These are phyloP conservation scores for Triadica sebifera DNA, from an alignment of 345 rosid genomes.

Conservation along the genomic window DNA sequence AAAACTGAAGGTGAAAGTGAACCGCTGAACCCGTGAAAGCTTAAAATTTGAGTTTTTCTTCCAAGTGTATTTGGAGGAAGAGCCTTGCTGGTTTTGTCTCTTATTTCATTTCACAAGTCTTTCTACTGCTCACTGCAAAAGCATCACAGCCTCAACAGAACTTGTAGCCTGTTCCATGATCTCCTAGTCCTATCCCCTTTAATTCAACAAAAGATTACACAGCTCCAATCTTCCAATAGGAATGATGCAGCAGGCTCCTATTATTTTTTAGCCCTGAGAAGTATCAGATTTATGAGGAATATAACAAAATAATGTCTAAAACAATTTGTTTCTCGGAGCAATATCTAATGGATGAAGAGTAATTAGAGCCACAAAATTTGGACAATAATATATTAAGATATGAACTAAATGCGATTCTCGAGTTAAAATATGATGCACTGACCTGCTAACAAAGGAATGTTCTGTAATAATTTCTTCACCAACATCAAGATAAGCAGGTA, in stretches of 20 bases:
- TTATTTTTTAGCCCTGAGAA: slow-evolving; percentile 21
- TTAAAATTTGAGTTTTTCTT: no score
- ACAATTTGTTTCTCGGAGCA: background rate
- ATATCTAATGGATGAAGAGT: background rate
- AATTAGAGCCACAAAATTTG: background rate
- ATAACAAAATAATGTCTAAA: background rate
- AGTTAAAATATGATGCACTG: background rate
- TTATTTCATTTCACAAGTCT: no score
- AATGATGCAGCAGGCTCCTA: background rate
- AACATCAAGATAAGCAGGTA: slow-evolving; percentile 48
- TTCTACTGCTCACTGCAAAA: no score
- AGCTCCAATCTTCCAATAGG: background rate
- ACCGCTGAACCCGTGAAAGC: no score
- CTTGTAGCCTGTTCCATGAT: background rate
- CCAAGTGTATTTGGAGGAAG: no score
- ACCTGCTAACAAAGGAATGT: slow-evolving; percentile 68
- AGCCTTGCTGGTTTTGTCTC: no score
- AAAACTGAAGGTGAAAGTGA: no score
- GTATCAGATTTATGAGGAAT: background rate
- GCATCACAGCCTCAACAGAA: background rate
- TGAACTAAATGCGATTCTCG: background rate
- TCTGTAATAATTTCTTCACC: slow-evolving; percentile 55
- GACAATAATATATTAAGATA: background rate
- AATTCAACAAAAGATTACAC: background rate
- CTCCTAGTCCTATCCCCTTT: background rate